Conservation (phyloP, 805 yeast genomes). For the Candida koratica region DNA sequence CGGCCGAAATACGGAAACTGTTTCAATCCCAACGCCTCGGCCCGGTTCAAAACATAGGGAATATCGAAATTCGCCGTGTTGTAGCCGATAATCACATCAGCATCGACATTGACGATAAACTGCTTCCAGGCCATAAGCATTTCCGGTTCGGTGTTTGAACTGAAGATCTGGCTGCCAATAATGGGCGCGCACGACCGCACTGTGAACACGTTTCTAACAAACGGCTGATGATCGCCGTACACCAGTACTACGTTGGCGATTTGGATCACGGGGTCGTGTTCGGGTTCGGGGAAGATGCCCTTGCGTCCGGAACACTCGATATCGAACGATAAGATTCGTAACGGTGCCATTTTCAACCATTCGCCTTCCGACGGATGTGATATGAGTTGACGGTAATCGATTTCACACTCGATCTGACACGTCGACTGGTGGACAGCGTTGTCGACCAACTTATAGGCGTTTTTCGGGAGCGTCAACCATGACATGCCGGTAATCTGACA, state of each 20-base stretch:
- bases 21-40: constrained; percentile 61
- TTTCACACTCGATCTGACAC: constrained; percentile 79
- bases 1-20: constrained; percentile 88
- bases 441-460: constrained; percentile 54
- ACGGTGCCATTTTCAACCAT: constrained; percentile 89
- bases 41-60: constrained; percentile 88
- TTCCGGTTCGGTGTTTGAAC: constrained; percentile 69
- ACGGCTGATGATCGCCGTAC: constrained; percentile 82
- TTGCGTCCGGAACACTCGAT: constrained; percentile 98
- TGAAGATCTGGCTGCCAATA: constrained; percentile 86
- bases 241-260: constrained; percentile 91
- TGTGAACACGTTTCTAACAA: constrained; percentile 91
- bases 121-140: constrained; percentile 85
- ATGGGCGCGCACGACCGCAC: constrained; percentile 88
- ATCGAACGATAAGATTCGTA: constrained; percentile 90
- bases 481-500: constrained; percentile 93
- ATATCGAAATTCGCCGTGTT: constrained; percentile 92
- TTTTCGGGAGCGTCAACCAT: constrained; percentile 86
- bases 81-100: constrained; percentile 96
- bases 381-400: constrained; percentile 63
- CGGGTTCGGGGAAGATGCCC: constrained; percentile 95
- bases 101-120: constrained; percentile 79
- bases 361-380: constrained; percentile 90
- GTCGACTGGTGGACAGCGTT: constrained; percentile 50
- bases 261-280: constrained; percentile 90